These are phyloP conservation scores for Rhizophagus prolifer DNA, from an alignment of 192 early-diverging fungal genomes.

Conservation along the genomic window DNA sequence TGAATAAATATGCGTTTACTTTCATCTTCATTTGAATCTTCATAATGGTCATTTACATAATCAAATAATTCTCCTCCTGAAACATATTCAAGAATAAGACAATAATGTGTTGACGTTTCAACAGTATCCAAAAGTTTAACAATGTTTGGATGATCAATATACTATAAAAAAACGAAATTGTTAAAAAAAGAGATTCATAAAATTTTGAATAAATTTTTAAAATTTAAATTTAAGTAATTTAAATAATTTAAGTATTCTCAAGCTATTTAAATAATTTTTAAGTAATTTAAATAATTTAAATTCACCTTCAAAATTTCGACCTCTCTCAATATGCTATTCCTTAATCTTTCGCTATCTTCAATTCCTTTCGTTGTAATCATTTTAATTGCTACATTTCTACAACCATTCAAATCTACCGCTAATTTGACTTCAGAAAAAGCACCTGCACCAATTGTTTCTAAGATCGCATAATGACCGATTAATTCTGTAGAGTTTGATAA, in stretches of 20 bases:
- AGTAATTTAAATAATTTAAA: background rate
- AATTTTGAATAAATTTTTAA: background rate
- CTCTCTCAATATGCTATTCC: conserved; percentile 41
- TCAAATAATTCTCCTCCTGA: conserved; percentile 77
- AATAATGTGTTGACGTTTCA: conserved; percentile 61
- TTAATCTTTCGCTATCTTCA: conserved; percentile 41
- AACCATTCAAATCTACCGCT: conserved; percentile 47
- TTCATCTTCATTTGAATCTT: conserved; percentile 45
- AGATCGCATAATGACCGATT: conserved; percentile 21
- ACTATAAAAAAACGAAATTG: conserved; percentile 37
- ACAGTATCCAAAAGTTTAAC: conserved; percentile 61
- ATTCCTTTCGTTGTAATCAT: conserved; percentile 50
- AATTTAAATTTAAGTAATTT: no score
- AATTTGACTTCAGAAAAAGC: conserved; percentile 63
- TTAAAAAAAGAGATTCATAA: conserved; percentile 13
- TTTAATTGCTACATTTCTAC: conserved; percentile 57
- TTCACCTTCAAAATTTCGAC: conserved; percentile 46
- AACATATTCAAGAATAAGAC: conserved; percentile 70
- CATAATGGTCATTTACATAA: conserved; percentile 53
- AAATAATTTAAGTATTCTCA: no score
- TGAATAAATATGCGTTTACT: conserved; percentile 56
- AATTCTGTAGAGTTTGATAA: background rate
- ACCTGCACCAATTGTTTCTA: conserved; percentile 50
- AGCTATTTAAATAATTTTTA: no score
- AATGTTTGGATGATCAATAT: conserved; percentile 68